Evolutionary conservation across 108 stramenopile species (phyloP).

Genomic region (Cyclotella cryptica): DNA sequence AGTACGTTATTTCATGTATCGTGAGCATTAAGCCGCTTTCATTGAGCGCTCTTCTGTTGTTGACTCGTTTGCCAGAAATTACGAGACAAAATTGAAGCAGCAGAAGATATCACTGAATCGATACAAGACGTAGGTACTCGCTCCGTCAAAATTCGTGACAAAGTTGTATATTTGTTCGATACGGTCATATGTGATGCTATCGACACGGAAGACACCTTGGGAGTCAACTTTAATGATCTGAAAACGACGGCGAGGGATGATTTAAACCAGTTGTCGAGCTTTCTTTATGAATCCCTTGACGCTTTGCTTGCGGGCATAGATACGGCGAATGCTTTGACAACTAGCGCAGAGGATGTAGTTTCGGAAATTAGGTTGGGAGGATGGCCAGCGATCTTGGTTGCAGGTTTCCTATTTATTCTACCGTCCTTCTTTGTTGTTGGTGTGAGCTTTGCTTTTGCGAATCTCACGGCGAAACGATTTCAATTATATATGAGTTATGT

Average conservation of each 20-base stretch:
- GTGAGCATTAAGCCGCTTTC: no score
- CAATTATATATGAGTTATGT: conserved; percentile 14
- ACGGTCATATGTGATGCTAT: conserved; percentile 16
- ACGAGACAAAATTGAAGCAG: conserved; percentile 14
- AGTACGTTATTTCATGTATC: not conserved
- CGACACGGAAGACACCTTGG: not conserved
- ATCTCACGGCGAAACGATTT: conserved; percentile 3
- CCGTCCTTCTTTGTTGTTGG: conserved; percentile 27
- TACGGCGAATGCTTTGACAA: not conserved
- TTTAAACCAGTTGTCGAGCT: conserved; percentile 40
- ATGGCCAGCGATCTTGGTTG: conserved; percentile 16
- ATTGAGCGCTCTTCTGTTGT: no score
- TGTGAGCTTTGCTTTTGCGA: conserved; percentile 7
- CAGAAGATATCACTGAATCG: conserved; percentile 19
- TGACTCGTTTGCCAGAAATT: not conserved
- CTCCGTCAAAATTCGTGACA: conserved; percentile 23
- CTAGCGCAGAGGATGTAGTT: conserved; percentile 6
- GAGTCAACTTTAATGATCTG: conserved; percentile 10
- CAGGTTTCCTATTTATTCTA: conserved; percentile 17
- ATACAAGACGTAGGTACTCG: conserved; percentile 12
- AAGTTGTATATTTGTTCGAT: conserved; percentile 21
- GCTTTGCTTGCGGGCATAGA: conserved; percentile 11
- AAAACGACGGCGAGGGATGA: conserved; percentile 26
- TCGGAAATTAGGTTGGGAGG: conserved; percentile 6
- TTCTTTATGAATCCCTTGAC: conserved; percentile 50